phyloP scores from a whole-genome alignment of 306 rosid genomes.

The Rosa rugosa region DNA sequence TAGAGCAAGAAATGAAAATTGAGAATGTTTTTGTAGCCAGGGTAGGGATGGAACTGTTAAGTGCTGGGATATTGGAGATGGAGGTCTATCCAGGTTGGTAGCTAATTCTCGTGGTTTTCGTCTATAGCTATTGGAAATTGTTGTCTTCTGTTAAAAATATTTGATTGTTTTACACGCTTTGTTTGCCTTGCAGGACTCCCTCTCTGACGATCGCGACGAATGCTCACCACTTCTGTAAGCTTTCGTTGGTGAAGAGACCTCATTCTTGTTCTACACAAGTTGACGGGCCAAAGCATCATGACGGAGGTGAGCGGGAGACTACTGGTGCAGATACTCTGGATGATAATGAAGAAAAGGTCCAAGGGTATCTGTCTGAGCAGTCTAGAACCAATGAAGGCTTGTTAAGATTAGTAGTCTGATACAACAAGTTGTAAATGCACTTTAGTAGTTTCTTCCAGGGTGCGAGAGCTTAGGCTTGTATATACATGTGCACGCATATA shows the following conservation, averaged over 20 bases:
- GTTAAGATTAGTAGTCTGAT: conserved; percentile 14
- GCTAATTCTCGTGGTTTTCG: conserved; percentile 5
- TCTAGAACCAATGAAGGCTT: conserved; percentile 50
- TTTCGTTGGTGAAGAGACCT: conserved; percentile 63
- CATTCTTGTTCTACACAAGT: conserved; percentile 31
- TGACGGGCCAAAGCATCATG: conserved; percentile 15
- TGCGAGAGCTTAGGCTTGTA: conserved; percentile 6
- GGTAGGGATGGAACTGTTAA: conserved; percentile 97
- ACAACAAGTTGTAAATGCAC: conserved; percentile 5
- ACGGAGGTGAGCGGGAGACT: conserved; percentile 28
- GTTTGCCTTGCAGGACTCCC: conserved; percentile 51
- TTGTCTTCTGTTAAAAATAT: not conserved
- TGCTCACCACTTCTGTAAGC: conserved; percentile 88
- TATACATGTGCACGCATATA: not conserved
- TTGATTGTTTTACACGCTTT: not conserved
- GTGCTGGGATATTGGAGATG: conserved; percentile 75
- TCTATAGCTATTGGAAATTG: not conserved
- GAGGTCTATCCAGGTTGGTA: conserved; percentile 72
- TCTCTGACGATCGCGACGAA: conserved; percentile 67
- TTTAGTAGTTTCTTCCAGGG: not conserved
- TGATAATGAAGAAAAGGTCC: conserved; percentile 24
- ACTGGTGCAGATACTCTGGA: conserved; percentile 29
- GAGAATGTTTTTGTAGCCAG: conserved; percentile 55
- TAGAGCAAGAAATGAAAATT: conserved; percentile 13
- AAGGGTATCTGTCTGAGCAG: conserved; percentile 30